Base-by-base conservation (phyloP, 2,329 filamentous ascomycete genomes). In the Stachybotrys chartarum region DNA sequence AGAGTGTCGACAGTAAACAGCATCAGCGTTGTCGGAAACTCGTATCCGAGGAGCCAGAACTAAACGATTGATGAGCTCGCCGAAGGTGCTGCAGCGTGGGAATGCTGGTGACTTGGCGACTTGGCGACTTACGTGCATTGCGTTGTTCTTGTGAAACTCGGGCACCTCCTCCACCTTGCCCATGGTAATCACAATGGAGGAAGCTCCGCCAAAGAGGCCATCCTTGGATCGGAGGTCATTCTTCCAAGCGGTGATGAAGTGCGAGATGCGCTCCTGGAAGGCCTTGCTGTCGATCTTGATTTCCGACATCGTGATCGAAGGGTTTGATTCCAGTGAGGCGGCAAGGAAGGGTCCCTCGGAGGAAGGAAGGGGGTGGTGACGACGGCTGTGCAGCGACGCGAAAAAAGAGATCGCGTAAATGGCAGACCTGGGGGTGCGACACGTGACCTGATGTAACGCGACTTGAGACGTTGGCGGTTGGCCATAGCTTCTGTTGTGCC, bases 11-110 rank as follows among this genome's bases (percentile, higher is more conserved):
- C 77, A 1, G 93, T 97, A 70, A 99, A 86, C 53, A 99, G 81
- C 79, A 99, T 91, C 60, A 99, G 79, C 0, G 94, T 99, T 45
- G 93, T 92, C 39, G 94, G 94, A 68, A 99, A 99, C 72, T 99
- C 94, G 78, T 99, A 99, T 66, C 94, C 94, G 59, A 99, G 83
- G 55, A 99, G 81, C 95, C 95, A 99, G 74, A 97, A 96, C 92
- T 97, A 32, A 11, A 71, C 58, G 61, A 47, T 58, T 50, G 6
- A 47, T 47, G 24, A 30, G 30, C 50, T 53, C 53, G 51, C 30
- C 46, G 31, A 10, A 12, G 16, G 42, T 35, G 18, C 8, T 24
- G 24, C 24, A 24, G 31, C 7, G 14, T 7, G 48, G 5, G 11
- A 51, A 11, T 44, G 32, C 30, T 42, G 18, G 50, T 32, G 50